A percentile compares a stretch with the other conserved stretches of the same genome.
phyloP scores from a whole-genome alignment of 129 eudicot genomes.

The Tanacetum coccineum region DNA sequence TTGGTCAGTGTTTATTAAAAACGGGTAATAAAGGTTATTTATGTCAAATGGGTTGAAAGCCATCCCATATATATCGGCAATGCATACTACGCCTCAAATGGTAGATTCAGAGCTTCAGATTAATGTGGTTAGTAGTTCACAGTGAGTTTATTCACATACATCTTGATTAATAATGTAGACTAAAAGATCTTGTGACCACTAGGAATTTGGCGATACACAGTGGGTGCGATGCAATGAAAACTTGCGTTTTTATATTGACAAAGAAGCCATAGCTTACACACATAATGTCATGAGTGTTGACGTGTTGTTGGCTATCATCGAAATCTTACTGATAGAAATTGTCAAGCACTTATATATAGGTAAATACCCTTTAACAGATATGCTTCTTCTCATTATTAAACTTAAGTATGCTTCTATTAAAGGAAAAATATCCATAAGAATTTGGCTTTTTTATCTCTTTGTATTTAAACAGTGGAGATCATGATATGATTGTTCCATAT shows the following conservation, averaged over 20 bases:
- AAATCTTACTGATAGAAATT: slow-evolving; percentile 9
- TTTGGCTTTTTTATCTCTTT: too few relatives aligned
- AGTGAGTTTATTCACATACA: not conserved
- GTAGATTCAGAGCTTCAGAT: too few relatives aligned
- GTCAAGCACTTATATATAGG: slow-evolving; percentile 27
- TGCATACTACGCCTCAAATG: too few relatives aligned
- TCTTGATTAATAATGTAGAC: not conserved
- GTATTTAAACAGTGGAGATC: slow-evolving; percentile 31
- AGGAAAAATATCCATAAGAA: too few relatives aligned
- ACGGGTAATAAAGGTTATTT: too few relatives aligned
- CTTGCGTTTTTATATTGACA: not conserved
- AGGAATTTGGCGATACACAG: slow-evolving; percentile 17
- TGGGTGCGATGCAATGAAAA: slow-evolving; percentile 27
- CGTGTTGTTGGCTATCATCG: slow-evolving; percentile 20
- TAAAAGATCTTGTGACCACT: not conserved
- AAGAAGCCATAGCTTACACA: not conserved
- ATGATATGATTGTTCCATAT: slow-evolving; percentile 29
- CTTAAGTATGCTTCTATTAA: too few relatives aligned
- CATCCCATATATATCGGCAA: too few relatives aligned
- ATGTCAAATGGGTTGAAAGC: too few relatives aligned
- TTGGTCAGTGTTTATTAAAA: too few relatives aligned
- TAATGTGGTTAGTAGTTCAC: slow-evolving; percentile 16
- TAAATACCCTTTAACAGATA: not conserved
- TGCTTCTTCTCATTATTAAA: too few relatives aligned
- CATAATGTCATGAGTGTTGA: slow-evolving; percentile 12